Evolutionary conservation across 2,329 filamentous ascomycete species (phyloP).

Genomic region (Macrophomina pseudophaseolina): DNA sequence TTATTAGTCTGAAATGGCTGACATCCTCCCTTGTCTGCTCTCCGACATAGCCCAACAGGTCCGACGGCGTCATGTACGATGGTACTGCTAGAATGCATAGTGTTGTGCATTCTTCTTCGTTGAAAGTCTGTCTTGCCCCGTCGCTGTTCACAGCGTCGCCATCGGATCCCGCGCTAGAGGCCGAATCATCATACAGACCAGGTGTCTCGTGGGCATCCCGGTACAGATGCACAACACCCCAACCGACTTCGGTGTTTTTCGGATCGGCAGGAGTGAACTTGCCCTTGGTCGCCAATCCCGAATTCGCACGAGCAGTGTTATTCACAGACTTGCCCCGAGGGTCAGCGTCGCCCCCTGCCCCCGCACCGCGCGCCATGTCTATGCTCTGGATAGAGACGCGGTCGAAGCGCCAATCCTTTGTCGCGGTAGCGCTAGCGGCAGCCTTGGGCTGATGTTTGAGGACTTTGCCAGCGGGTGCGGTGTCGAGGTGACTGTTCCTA

Average conservation of each 20-base stretch:
- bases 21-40: conserved; percentile 85
- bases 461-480: neutral
- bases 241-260: conserved; percentile 77
- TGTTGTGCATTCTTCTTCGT: conserved; percentile 76
- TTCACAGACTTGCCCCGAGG: conserved; percentile 41
- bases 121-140: conserved; percentile 38
- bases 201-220: conserved; percentile 79
- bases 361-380: conserved; percentile 63
- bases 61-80: conserved; percentile 87
- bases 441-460: neutral
- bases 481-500: conserved; percentile 38
- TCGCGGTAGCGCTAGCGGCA: conserved; percentile 28
- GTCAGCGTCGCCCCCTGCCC: conserved; percentile 39
- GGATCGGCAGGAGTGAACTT: conserved; percentile 74
- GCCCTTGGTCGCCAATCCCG: conserved; percentile 80
- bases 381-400: conserved; percentile 80
- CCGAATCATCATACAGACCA: conserved; percentile 59
- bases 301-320: conserved; percentile 32
- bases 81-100: conserved; percentile 94
- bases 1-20: conserved; percentile 92
- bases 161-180: conserved; percentile 44
- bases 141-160: conserved; percentile 35
- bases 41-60: conserved; percentile 90
- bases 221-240: conserved; percentile 94
- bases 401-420: conserved; percentile 79